Percentiles rank a stretch among this genome's conserved stretches.
These are phyloP conservation scores for Diversispora eburnea DNA, from an alignment of 192 early-diverging fungal species.

Conservation along the genomic window DNA sequence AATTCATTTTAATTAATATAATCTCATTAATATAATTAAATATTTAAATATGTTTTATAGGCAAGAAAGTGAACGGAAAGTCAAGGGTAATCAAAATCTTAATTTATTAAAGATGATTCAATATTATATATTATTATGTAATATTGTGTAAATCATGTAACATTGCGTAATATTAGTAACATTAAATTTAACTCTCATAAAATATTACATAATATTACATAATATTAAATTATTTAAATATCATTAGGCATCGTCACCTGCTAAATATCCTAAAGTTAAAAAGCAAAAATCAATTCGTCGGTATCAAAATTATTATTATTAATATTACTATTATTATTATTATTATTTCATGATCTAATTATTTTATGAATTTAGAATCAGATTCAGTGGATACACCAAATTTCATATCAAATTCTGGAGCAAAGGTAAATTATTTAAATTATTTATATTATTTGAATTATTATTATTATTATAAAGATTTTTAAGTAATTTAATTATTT, in stretches of 20 bases:
- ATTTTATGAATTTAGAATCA: background rate
- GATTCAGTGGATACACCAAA: background rate
- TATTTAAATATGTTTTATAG: background rate
- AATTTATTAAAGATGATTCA: too few species aligned
- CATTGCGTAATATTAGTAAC: too few species aligned
- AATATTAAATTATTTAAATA: background rate
- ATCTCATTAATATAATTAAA: background rate
- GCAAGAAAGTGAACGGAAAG: slow-evolving; percentile 12
- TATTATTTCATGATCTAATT: background rate
- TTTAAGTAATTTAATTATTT: background rate
- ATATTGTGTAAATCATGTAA: background rate
- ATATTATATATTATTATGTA: background rate
- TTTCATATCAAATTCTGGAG: background rate
- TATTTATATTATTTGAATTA: background rate
- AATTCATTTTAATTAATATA: background rate
- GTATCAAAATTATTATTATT: background rate
- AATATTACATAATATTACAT: too few species aligned
- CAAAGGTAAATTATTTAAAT: background rate
- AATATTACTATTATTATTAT: background rate
- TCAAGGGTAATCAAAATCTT: slow-evolving; percentile 25
- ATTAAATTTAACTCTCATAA: too few species aligned
- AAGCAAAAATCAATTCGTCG: slow-evolving; percentile 11
- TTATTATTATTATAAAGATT: background rate
- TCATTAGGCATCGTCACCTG: slow-evolving; percentile 3
- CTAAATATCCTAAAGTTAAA: slow-evolving; percentile 8